Evolutionary conservation across 306 rosid genomes (phyloP).

Genomic region (Cicer yamashitae): DNA sequence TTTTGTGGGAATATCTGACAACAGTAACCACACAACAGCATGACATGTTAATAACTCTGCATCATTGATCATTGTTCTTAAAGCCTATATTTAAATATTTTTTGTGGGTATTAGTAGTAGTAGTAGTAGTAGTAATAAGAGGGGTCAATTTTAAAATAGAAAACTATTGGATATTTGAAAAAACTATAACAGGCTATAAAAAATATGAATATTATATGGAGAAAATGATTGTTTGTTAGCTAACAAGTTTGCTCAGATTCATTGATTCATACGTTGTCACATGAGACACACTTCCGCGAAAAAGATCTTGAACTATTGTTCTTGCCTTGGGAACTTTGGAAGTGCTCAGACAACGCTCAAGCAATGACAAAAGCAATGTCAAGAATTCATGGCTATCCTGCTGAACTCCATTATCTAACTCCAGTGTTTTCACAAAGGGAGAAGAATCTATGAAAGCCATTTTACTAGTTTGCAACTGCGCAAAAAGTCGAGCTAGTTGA

Average conservation of each 20-base stretch:
- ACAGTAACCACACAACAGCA: slow-evolving; percentile 2
- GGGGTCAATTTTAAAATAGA: background rate
- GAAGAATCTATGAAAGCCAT: slow-evolving; percentile 86
- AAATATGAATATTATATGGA: slow-evolving; percentile 3
- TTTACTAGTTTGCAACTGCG: slow-evolving; percentile 79
- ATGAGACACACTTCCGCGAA: slow-evolving; percentile 95
- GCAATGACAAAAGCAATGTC: slow-evolving; percentile 87
- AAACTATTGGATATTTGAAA: slow-evolving; percentile 16
- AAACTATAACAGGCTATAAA: background rate
- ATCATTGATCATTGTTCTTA: slow-evolving; percentile 8
- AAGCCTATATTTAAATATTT: background rate
- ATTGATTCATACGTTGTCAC: slow-evolving; percentile 80
- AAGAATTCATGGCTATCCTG: slow-evolving; percentile 98
- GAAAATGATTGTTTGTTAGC: slow-evolving; percentile 7
- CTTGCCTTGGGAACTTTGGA: slow-evolving; percentile 76
- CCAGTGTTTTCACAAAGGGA: slow-evolving; percentile 88
- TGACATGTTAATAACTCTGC: slow-evolving; percentile 10
- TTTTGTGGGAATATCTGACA: slow-evolving; percentile 19
- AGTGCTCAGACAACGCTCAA: slow-evolving; percentile 77
- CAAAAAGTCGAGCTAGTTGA: slow-evolving; percentile 86
- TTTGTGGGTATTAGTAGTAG: background rate
- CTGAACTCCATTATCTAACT: slow-evolving; percentile 97
- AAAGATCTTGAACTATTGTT: slow-evolving; percentile 92
- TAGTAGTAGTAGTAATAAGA: background rate
- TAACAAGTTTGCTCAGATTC: slow-evolving; percentile 25